Conservation (phyloP, 345 rosid species). For the Erodium maritimum region DNA sequence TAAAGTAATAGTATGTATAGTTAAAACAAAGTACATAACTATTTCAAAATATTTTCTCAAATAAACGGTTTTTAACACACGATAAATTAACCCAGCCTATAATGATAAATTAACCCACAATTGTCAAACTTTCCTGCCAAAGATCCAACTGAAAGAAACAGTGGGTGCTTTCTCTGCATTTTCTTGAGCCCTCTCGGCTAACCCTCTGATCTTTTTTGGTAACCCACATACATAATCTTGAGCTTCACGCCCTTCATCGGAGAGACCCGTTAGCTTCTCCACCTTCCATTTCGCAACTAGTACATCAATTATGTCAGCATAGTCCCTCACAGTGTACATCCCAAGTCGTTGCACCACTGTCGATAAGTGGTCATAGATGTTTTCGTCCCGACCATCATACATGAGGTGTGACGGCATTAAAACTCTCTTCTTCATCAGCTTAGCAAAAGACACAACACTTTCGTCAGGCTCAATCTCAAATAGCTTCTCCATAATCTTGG, state of each 20-base stretch:
- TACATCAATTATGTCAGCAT: conserved; percentile 75
- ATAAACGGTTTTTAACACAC: no score
- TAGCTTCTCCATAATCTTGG: conserved; percentile 77
- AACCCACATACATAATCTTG: conserved; percentile 73
- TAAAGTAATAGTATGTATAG: no score
- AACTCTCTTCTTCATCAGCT: conserved; percentile 94
- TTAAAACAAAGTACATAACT: no score
- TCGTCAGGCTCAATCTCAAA: conserved; percentile 81
- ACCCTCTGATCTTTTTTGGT: conserved; percentile 54
- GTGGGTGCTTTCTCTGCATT: conserved; percentile 45
- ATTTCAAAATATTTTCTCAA: no score
- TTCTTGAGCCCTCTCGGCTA: conserved; percentile 80
- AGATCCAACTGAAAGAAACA: conserved; percentile 80
- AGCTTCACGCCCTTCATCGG: conserved; percentile 66
- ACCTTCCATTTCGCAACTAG: conserved; percentile 79
- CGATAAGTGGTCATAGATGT: conserved; percentile 67
- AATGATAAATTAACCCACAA: no score
- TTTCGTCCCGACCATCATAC: conserved; percentile 62
- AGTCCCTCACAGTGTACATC: conserved; percentile 77
- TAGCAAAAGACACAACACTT: conserved; percentile 58
- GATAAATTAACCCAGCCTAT: no score
- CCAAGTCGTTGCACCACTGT: conserved; percentile 82
- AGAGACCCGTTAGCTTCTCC: conserved; percentile 45
- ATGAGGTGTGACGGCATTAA: conserved; percentile 95
- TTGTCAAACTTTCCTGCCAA: conserved; percentile 41